Evolutionary conservation across 2,329 filamentous ascomycete genomes (phyloP), one percentile per base, ranked within the genome.

Genomic region (Pyrenochaeta sp.): DNA sequence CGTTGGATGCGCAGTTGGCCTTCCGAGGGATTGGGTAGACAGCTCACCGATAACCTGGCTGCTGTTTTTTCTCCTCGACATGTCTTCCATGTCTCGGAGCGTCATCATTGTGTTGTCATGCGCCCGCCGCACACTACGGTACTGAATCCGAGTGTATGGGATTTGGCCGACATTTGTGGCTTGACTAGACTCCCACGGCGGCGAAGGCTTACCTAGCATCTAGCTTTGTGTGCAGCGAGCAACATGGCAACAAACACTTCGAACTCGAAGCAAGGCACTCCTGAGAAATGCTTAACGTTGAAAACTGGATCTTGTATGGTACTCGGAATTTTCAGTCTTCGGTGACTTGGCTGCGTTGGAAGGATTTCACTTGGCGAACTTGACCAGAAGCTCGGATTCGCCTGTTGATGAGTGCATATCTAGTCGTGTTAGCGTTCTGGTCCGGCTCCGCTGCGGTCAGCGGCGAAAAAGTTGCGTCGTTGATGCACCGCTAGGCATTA

Each of bases 301-400:
- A 9, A 12, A 32, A n/a, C 27, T 42, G 19, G 5, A 42, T 12
- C 19, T 6, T 40, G 5, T 40, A 1, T 3, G 37, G 28, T 15
- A 40, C 43, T 47, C 47, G 27, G n/a, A 32, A 24, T 22, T 32
- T 24, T 37, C 55, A 44, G 24, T 15, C 22, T 52, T 52, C 56
- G 56, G 46, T 52, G 42, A 51, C 57, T 56, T 56, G 53, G 50
- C 53, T 46, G 53, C 46, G 43, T 50, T 44, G 15, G 43, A 59
- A 60, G 56, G 51, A 60, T 59, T 51, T 32, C 47, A 47, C 53
- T 56, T 54, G 57, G 59, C 59, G 54, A 48, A 36, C 34, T 28
- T 34, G 40, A 60, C 59, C 56, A 51, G 10, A 40, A 49, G 50
- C 42, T 52, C 59, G 59, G 56, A 53, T 56, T 42, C 7, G 45